Evolutionary conservation across 129 eudicot genomes (phyloP), one percentile per base, ranked within the genome.

Genomic region (Arctium minus): DNA sequence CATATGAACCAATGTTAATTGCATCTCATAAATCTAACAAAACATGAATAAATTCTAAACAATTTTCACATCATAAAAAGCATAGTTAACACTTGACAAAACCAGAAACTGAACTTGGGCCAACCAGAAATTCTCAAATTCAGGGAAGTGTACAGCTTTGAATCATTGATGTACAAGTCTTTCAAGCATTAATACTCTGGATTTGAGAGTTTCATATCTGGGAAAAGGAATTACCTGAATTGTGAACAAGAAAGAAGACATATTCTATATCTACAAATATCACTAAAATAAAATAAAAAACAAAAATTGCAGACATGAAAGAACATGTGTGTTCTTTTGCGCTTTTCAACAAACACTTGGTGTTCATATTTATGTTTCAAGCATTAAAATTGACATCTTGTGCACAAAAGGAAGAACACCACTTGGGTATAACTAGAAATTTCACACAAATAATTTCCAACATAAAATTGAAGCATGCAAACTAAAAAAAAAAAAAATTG

Each of bases 261-360:
- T 27, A 74, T 65, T 62, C 69, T 64, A 30, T 77, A 36, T 50
- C 82, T 71, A 76, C 35, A 76, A 33, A 69, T 83, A 36, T 74
- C 74, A 76, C 72, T 42, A 70, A 70, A 70, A 56, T 42, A 46
- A 2, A 22, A 22, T 22, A 22, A 22, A 22, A 27, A 76, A 37
- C 8, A 36, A 33, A 35, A 3, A 6, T 8, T n/a, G 31, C 60
- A 60, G 44, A 62, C 39, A 36, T 60, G 9, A 37, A 36, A 72
- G 77, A 15, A 78, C 37, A 31, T 50, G 77, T 79, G 29, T 80
- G 78, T 74, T 82, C 81, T 82, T 73, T 78, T 56, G 67, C 2
- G 72, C 81, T 78, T 82, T 85, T 85, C 73, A 85, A 80, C 82
- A 75, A 82, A 75, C 85, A 80, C 30, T 77, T 75, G 30, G 65